Base-by-base conservation (phyloP, 23 red algal species). In the Gracilaria domingensis region DNA sequence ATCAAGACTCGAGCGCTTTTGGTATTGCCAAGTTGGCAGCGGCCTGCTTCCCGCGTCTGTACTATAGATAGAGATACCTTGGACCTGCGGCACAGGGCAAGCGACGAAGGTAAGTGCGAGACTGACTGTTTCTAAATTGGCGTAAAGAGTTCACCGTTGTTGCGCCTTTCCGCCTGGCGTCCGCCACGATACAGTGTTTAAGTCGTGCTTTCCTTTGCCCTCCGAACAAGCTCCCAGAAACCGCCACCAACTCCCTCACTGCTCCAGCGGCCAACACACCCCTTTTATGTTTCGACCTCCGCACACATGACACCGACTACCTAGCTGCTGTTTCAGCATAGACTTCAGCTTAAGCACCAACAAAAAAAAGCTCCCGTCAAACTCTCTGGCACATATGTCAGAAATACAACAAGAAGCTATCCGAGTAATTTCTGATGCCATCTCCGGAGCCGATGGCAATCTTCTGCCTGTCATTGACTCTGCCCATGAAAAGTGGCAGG, bases 381-480 rank as follows among this genome's bases (percentile, higher is more conserved):
- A 0, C 64, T n/a, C 33, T 0, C 64, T 37, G 32, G 4, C 42
- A 50, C 40, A 18, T 20, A 90, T 90, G 87, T 66, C 73, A 23
- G 35, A 81, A 62, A 40, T 81, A 12, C 74, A 66, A 65, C 47
- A 90, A 32, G 87, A 90, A 35, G 75, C 87, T 60, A 71, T 90
- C 62, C 45, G 56, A 1, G 57, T 74, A 17, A 57, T 90, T 64
- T 90, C 87, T 38, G 73, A 60, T 3, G 87, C 87, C 34, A 71
- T 90, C 9, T 64, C 74, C 23, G 76, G 57, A 6, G 45, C 74
- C 4, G 87, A 90, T 30, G 45, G 45, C 47, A 74, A 90, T 59
- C 76, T 90, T 49, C 87, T 90, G 7, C 59, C 87, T 40, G 50
- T 42, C 58, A 66, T 90, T 20, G 75, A 90, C 53, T 33, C 87